Conservation (phyloP, 176 grass and related monocot species). For the Carex kokanica region DNA sequence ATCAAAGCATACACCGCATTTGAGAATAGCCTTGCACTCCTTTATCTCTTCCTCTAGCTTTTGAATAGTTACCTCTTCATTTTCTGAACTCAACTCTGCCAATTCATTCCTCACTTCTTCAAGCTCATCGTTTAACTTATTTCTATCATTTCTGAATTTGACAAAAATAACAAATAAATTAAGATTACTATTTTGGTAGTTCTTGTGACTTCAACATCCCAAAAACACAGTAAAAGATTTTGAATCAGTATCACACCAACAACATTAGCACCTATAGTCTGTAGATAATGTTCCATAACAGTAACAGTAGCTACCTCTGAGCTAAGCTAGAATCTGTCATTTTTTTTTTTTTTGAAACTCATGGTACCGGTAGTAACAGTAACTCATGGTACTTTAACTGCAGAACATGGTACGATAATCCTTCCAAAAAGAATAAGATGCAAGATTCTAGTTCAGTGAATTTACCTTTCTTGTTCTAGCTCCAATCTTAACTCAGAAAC, state of each 20-base stretch:
- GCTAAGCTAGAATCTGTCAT: too few relatives aligned
- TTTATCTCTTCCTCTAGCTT: conserved; percentile 94
- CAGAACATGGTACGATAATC: conserved; percentile 11
- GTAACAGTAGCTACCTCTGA: background rate
- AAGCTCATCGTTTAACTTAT: conserved; percentile 72
- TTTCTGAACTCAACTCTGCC: conserved; percentile 67
- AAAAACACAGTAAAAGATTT: background rate
- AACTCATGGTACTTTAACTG: background rate
- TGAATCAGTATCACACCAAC: background rate
- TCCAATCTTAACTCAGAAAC: conserved; percentile 60
- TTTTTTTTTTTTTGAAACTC: too few relatives aligned
- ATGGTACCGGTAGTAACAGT: background rate
- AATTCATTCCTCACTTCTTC: conserved; percentile 82
- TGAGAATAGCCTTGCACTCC: conserved; percentile 96
- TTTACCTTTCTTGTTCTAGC: conserved; percentile 81
- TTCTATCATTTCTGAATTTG: conserved; percentile 67
- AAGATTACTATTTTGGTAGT: background rate
- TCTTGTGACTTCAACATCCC: background rate
- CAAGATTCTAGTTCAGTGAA: conserved; percentile 1
- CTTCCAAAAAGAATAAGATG: conserved; percentile 16
- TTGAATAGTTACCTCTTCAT: conserved; percentile 71
- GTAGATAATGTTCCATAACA: background rate
- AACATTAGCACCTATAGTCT: background rate
- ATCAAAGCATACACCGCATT: conserved; percentile 92
- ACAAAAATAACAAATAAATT: conserved; percentile 25